phyloP scores from a whole-genome alignment of 257 asterid species.

The Solanum rostratum region DNA sequence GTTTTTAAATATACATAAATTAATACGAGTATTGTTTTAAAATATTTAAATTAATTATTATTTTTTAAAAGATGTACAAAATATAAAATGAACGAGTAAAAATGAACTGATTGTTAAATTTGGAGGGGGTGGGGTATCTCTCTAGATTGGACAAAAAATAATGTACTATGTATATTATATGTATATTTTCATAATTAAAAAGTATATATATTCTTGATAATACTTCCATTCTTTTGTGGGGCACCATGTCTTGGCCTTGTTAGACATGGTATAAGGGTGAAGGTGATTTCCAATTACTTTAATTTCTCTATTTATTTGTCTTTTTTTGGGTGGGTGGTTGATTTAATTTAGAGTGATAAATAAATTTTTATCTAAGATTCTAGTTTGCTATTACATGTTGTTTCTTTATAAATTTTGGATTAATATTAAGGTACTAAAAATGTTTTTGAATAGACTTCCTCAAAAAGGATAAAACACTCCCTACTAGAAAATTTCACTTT shows the following conservation, averaged over 20 bases:
- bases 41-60: not conserved
- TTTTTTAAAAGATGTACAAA: not conserved
- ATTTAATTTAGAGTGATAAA: not conserved
- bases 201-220: not conserved
- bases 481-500: not conserved
- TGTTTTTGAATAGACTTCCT: not conserved
- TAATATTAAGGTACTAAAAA: not conserved
- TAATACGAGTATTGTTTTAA: not conserved
- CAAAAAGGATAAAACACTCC: not conserved
- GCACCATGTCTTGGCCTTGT: conserved; percentile 34
- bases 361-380: not conserved
- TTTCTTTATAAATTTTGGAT: not conserved
- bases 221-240: conserved; percentile 13
- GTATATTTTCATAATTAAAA: not conserved
- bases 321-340: not conserved
- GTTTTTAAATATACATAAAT: not conserved
- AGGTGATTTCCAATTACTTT: not conserved
- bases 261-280: conserved; percentile 24
- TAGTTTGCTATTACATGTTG: not conserved
- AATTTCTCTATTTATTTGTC: not conserved
- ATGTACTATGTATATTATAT: not conserved
- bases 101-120: not conserved
- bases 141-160: not conserved
- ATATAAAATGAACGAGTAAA: not conserved
- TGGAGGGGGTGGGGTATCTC: not conserved